Evolutionary conservation across 805 yeast genomes (phyloP), one percentile per base, ranked within the genome.

Genomic region (Candida tallmaniae): DNA sequence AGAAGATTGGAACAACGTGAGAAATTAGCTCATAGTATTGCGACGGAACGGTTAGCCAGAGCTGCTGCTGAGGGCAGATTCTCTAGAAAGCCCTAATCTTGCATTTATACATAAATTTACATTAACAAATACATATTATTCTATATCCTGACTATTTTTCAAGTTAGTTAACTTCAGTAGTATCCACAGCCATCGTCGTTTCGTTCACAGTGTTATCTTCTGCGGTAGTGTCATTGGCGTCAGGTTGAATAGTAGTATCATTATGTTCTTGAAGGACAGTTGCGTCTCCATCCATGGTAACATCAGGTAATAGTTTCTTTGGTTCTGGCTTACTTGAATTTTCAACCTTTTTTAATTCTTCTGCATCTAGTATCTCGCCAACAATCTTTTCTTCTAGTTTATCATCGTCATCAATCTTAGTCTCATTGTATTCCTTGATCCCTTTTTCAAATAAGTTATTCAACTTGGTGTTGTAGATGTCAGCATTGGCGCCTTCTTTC

Each of bases 1-100:
- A 62, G 66, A 40, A 65, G 87, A 31, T 51, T 85, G 24, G 75
- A 73, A 16, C 80, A 77, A 48, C 64, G 90, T 34, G 85, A 79
- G 36, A 59, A 72, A 17, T 60, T 76, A 34, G 76, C 79, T 0
- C 73, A 70, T 36, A 70, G 74, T 26, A 61, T 75, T 28, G 70
- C 76, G 3, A 74, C 80, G 1, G 80, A 77, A 46, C 52, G 74
- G 23, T 46, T 68, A 18, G 74, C 73, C 2, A 53, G 64, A 34
- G 73, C 71, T 3, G 74, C 70, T 7, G 71, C 68, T 0, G 71
- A 66, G 39, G 69, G 70, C 9, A 48, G 50, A 9, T 51, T 60
- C 21, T 25, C 34, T 3, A 19, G 31, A 14, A 30, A 35, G n/a
- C 6, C 11, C 18, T 20, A 30, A 9, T 13, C 19, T 23, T 21